Evolutionary conservation across 108 stramenopile species (phyloP), one percentile per base, ranked within the genome.

Genomic region (Cylindrotheca closterium): DNA sequence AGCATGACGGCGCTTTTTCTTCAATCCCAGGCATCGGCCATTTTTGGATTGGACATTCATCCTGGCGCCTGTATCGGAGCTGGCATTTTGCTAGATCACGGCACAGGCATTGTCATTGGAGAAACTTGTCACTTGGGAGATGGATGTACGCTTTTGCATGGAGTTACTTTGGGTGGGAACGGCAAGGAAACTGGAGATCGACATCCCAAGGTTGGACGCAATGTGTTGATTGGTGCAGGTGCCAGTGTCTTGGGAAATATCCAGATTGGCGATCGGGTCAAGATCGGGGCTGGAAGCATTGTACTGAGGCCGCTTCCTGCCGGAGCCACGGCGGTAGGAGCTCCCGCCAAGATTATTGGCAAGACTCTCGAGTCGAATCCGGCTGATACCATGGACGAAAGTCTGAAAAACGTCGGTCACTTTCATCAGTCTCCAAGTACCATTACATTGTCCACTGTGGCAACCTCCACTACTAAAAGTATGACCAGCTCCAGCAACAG

Each of bases 91-190:
- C 68, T 95, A 48, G 91, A 93, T 71, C 91, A 93, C 63, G 94
- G 88, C 26, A 93, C 89, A 0, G 91, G 94, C n/a, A 81, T 95
- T 63, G 94, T 95, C 2, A 84, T 95, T 59, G 94, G 94, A 51
- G 94, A 95, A 67, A 95, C 94, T 22, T 57, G 58, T 8, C 67
- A 75, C 8, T 70, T 95, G 12, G 94, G 94, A 4, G 70, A 93
- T 50, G 87, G 88, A 48, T 87, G 86, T 34, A 83, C 84, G 19
- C 82, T 95, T 12, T 63, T 95, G 18, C 94, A 95, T 71, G 73
- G 75, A 22, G 92, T 94, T 0, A 91, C 89, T 4, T 70, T 95
- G 23, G 94, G 94, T 10, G 94, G 94, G 4, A 84, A 74, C 51
- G 94, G 94, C 10, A 89, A 87, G 34, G 70, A 82, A 23, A 60